Base-by-base conservation (phyloP, 2,329 filamentous ascomycete genomes). In the Diaporthe aspalathi region DNA sequence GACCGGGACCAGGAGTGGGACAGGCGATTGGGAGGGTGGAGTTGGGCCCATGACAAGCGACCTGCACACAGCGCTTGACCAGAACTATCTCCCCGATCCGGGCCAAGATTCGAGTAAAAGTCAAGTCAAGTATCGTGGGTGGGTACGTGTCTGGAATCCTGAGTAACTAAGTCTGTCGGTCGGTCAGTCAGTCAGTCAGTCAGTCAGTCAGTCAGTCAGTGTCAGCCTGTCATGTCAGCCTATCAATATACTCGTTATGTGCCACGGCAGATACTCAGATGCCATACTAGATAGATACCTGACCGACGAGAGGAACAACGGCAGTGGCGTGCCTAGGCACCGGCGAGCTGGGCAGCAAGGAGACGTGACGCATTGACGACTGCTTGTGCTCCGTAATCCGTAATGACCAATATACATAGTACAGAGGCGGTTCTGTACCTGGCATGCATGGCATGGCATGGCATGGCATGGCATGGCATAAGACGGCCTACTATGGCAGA, bases 51-150 rank as follows among this genome's bases (percentile, higher is more conserved):
- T 63, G 27, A 49, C 57, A 63, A 49, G 57, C 57, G 45, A 38
- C 60, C 29, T 50, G 60, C 29, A 38, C 60, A 20, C 60, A 24
- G 60, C 60, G 45, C 60, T 50, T 65, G 60, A 50, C 60, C 60
- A 38, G 45, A 50, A 65, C 43, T 29, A 50, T 65, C 45, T 65
- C 60, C 60, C 60, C n/a, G 43, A 63, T 49, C 60, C 60, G 60
- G 43, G 56, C 56, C 56, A 60, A 60, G 56, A 60, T 60, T 60
- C 38, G 35, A 60, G 56, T 45, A 43, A 40, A 60, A 60, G 56
- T 45, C 27, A 40, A 60, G 43, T 60, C 38, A 45, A 60, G 56
- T 60, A 43, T 29, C 14, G 56, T 11, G 38, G 5, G 38, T 60
- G 38, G 56, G 38, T 29, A 45, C 38, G 9, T 11, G 9, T 38